Conservation (phyloP, 345 rosid genomes). For the Eucalyptus marginata region DNA sequence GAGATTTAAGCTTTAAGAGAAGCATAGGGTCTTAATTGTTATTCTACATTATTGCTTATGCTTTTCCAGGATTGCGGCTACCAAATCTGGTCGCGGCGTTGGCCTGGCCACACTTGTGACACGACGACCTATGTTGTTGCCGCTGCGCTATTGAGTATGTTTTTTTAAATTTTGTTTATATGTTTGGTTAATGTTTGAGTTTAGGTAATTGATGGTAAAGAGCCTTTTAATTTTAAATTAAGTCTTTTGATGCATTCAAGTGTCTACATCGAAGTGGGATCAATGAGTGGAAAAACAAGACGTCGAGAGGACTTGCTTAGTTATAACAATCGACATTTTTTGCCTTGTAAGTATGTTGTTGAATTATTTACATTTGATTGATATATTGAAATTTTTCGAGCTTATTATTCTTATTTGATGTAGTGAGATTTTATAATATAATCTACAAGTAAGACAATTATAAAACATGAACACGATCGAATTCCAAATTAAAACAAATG, state of each 20-base stretch:
- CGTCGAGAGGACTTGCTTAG: neutral
- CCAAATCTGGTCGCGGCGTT: neutral
- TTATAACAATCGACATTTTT: neutral
- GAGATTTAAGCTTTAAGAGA: neutral
- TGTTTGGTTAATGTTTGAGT: neutral
- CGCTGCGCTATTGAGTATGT: neutral
- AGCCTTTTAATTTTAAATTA: neutral
- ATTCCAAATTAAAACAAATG: neutral
- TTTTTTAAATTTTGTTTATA: neutral
- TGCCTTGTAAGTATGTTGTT: neutral
- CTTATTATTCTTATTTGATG: neutral
- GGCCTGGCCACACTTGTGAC: neutral
- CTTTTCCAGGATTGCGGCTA: neutral
- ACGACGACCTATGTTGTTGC: neutral
- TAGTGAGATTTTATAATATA: neutral
- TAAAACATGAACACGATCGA: neutral
- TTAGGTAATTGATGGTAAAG: neutral
- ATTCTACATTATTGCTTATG: neutral
- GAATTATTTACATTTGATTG: too few relatives aligned
- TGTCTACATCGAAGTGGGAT: neutral
- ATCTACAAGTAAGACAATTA: neutral
- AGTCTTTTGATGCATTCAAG: neutral
- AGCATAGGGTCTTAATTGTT: neutral
- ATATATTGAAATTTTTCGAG: neutral
- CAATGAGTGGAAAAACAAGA: neutral